Percentiles rank a stretch among this genome's conserved stretches.
phyloP scores from a whole-genome alignment of 1,284 basidiomycete genomes.

The Ceratobasidium papillatum region DNA sequence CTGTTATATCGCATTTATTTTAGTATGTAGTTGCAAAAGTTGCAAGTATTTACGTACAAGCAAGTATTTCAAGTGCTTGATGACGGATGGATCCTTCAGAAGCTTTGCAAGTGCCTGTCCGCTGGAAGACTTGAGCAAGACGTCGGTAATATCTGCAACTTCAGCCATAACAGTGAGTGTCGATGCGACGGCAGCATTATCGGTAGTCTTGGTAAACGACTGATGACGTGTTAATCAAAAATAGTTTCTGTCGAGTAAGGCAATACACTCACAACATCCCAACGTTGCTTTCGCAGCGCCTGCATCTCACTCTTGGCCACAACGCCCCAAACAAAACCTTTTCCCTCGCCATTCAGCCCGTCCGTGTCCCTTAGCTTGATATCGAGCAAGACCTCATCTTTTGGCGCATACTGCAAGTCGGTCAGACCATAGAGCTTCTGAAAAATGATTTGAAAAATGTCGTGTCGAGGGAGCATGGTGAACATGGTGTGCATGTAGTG shows the following conservation, averaged over 20 bases:
- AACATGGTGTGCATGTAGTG: conserved; percentile 81
- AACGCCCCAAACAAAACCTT: conserved; percentile 82
- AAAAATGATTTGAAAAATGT: conserved; percentile 71
- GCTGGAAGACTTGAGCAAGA: conserved; percentile 70
- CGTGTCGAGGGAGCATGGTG: conserved; percentile 82
- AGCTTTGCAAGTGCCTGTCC: conserved; percentile 65
- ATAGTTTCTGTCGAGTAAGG: not conserved
- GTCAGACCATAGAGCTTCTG: conserved; percentile 69
- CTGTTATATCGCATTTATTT: conserved; percentile 51
- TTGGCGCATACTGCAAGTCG: conserved; percentile 76
- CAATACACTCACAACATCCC: conserved; percentile 80
- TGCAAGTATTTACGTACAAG: conserved; percentile 56
- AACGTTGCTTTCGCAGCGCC: conserved; percentile 73
- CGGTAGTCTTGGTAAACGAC: conserved; percentile 76
- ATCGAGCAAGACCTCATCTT: conserved; percentile 76
- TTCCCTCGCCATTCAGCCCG: conserved; percentile 44
- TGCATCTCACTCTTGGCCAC: conserved; percentile 81
- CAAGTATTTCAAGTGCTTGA: conserved; percentile 80
- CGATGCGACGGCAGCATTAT: conserved; percentile 66
- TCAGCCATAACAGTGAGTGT: conserved; percentile 80
- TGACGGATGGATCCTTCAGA: conserved; percentile 69
- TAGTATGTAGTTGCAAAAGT: conserved; percentile 31
- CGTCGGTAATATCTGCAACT: conserved; percentile 82
- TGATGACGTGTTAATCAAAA: conserved; percentile 15
- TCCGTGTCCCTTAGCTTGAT: conserved; percentile 68